Evolutionary conservation across 2,329 filamentous ascomycete species (phyloP).

Genomic region (Juglanconis juglandina): DNA sequence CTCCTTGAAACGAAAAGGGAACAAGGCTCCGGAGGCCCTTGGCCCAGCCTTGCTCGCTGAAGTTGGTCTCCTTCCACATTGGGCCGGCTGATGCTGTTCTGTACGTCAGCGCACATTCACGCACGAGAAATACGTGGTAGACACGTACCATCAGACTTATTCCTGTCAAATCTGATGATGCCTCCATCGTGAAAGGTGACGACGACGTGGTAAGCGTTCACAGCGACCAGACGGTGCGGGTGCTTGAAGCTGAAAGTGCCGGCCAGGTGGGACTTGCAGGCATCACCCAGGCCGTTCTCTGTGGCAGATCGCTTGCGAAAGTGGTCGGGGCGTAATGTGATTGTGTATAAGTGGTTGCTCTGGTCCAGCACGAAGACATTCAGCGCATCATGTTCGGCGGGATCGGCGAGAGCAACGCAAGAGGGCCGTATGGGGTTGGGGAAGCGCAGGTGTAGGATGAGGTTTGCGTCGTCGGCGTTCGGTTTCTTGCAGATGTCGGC

Average conservation of each 20-base stretch:
- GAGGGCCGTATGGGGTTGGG: constrained; percentile 67
- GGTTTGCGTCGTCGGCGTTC: constrained; percentile 63
- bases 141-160: constrained; percentile 42
- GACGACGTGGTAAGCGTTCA: constrained; percentile 69
- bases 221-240: constrained; percentile 76
- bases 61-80: constrained; percentile 70
- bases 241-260: constrained; percentile 73
- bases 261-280: constrained; percentile 71
- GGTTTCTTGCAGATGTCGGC: constrained; percentile 74
- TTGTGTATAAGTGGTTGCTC: constrained; percentile 75
- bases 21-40: constrained; percentile 64
- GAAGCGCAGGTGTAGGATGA: constrained; percentile 77
- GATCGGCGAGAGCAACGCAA: constrained; percentile 80
- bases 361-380: constrained; percentile 77
- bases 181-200: constrained; percentile 78
- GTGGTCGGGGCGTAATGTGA: constrained; percentile 78
- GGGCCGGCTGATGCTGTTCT: constrained; percentile 25
- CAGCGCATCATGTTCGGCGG: constrained; percentile 71
- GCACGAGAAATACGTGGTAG: not conserved
- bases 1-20: constrained; percentile 64
- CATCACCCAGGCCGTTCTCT: constrained; percentile 70
- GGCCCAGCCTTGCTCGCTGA: constrained; percentile 70
- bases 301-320: constrained; percentile 68
- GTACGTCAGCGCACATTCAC: not conserved
- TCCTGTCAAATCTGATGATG: constrained; percentile 67